Evolutionary conservation across 345 rosid species (phyloP), one percentile per base, ranked within the genome.

Genomic region (Lagerstroemia speciosa): DNA sequence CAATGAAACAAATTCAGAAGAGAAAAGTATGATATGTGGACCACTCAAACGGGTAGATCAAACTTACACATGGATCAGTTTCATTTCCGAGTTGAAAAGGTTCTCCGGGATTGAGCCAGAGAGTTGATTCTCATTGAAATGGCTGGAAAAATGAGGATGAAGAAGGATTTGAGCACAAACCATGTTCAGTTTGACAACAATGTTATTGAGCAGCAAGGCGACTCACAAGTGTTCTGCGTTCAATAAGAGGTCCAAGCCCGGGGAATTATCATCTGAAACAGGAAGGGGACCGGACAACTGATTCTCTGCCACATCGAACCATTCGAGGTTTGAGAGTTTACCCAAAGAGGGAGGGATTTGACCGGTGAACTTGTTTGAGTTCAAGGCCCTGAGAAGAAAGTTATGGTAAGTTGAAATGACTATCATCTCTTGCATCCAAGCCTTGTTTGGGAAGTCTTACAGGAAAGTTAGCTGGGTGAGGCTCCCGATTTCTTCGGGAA

Each of bases 171-270:
- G 20, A 27, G 17, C 30, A 3, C 29, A 58, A 68, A 37, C 10
- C 32, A 15, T 22, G 30, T 30, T 17, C 29, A 10, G n/a, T n/a
- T n/a, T n/a, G 19, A 16, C 20, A 63, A 36, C 12, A 15, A 45
- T 10, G 4, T 50, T 55, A 33, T 22, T 4, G 12, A 71, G 52
- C 36, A n/a, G 31, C 32, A 24, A 50, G 66, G 60, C 16, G 57
- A 77, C 97, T 88, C 78, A 94, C 99, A 94, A 91, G 84, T 94
- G 99, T 79, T 94, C 89, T 63, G 93, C 87, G 67, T 83, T 81
- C 66, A 83, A 75, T 37, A 94, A 88, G 67, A 77, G 88, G 81
- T 94, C 97, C 78, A 94, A 80, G 68, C 99, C 96, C 1, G 96
- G 95, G 69, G 79, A 69, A 0, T 70, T 74, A 48, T 46, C 64